Percentiles rank a stretch among this genome's conserved stretches.
phyloP scores from a whole-genome alignment of 495 filamentous ascomycete genomes.

The Immersiella caudata region DNA sequence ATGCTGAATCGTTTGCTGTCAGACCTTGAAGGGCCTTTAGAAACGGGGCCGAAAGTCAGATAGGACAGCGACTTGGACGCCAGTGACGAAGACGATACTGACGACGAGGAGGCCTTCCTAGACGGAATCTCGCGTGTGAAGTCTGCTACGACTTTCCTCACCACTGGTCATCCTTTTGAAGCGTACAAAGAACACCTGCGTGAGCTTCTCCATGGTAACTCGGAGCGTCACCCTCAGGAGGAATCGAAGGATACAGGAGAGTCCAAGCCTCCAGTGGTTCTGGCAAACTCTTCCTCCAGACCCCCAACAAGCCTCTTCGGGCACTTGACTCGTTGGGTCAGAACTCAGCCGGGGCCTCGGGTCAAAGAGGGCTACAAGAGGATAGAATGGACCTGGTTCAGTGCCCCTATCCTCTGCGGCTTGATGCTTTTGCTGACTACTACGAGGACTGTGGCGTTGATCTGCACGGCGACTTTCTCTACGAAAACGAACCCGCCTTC shows the following conservation, averaged over 20 bases:
- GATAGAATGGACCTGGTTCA: slow-evolving; percentile 16
- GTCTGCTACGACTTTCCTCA: neutral
- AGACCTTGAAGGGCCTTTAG: neutral
- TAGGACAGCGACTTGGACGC: neutral
- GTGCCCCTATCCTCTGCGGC: neutral
- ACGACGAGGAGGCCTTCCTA: neutral
- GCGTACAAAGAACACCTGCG: neutral
- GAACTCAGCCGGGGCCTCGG: neutral
- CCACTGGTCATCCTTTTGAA: neutral
- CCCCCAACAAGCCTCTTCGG: neutral
- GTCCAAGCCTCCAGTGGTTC: neutral
- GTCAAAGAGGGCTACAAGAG: slow-evolving; percentile 4
- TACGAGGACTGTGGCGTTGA: slow-evolving; percentile 10
- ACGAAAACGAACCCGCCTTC: neutral
- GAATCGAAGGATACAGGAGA: neutral
- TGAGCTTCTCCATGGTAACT: neutral
- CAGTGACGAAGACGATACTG: neutral
- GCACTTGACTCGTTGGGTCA: neutral
- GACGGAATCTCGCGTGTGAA: neutral
- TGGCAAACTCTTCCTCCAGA: neutral
- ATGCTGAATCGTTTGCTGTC: neutral
- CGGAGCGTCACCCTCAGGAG: neutral
- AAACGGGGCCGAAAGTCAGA: neutral
- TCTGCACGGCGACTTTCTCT: slow-evolving; percentile 11
- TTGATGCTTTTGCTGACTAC: neutral